Percentiles rank a stretch among this genome's conserved stretches.
Evolutionary conservation across 768 basidiomycete species (phyloP).

Genomic region (Amyloporia xantha): DNA sequence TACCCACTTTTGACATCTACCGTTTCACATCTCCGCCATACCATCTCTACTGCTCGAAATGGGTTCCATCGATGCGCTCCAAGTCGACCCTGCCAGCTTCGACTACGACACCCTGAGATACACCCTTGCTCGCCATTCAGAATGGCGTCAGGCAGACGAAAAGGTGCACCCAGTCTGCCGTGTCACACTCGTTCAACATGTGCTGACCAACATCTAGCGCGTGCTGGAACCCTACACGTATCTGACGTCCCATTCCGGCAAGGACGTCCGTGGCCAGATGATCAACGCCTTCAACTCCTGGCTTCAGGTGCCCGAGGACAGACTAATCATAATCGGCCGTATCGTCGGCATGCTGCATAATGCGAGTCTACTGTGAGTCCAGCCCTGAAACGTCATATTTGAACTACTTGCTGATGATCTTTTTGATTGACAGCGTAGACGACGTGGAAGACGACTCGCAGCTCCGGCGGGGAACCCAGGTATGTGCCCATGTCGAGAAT

Average conservation of each 20-base stretch:
- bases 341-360: slow-evolving; percentile 94
- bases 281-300: slow-evolving; percentile 92
- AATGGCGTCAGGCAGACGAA: not conserved
- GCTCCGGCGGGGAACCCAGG: slow-evolving; percentile 83
- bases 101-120: not conserved
- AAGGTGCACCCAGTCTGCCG: not conserved
- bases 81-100: not conserved
- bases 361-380: slow-evolving; percentile 80
- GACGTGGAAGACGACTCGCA: slow-evolving; percentile 93
- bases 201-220: not conserved
- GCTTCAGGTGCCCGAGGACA: slow-evolving; percentile 73
- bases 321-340: slow-evolving; percentile 64
- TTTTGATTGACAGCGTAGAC: slow-evolving; percentile 58
- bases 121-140: not conserved
- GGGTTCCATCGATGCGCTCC: not conserved
- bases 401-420: not conserved
- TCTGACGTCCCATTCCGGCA: slow-evolving; percentile 78
- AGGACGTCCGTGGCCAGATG: slow-evolving; percentile 83
- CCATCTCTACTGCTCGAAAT: not conserved
- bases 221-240: slow-evolving; percentile 87
- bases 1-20: too few species aligned
- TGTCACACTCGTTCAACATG: not conserved
- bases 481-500: slow-evolving; percentile 15
- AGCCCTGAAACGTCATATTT: not conserved
- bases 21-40: not conserved